Base-by-base conservation (phyloP, 23 red algal species). In the Gracilariopsis chorda region DNA sequence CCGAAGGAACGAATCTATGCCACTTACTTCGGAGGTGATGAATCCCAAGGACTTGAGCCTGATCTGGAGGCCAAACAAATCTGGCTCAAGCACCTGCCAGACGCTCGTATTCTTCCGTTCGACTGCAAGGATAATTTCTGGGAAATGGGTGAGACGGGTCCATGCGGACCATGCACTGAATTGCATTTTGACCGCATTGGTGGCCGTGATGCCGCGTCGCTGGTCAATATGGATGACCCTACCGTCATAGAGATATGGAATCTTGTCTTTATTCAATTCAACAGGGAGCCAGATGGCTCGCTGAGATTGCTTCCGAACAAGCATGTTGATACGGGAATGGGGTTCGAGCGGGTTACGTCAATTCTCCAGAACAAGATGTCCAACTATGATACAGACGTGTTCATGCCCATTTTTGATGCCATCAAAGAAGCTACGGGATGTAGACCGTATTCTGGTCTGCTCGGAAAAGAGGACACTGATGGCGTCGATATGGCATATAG, bases 211-310 rank as follows among this genome's bases (percentile, higher is more conserved):
- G 88, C 93, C 1, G 59, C 84, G 2, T 46, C 78, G n/a, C 60
- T 99, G 37, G 97, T 99, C 56, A 99, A 99, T 48, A 89, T 88
- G 63, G 97, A 95, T 32, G 93, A 99, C 63, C 93, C 93, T 48
- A 88, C 81, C 7, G 92, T 99, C 56, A 99, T 99, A 69, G 97
- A 99, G 90, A 95, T 99, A 64, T 99, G 97, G 97, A 99, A 99
- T 74, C 79, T 99, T 59, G 97, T 99, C 10, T 95, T 99, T 40
- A 99, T 99, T 43, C 97, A 99, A 79, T 99, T 80, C 75, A 96
- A 96, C 71, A 88, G 97, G 33, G 97, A 99, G 64, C 40, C 97
- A 8, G 93, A 94, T 72, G 89, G 84, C 23, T 67, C 67, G 14
- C 43, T 99, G 25, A 53, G 92, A 52, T 39, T 53, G 62, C 48